Conservation (phyloP, 2,329 filamentous ascomycete genomes). For the Sporothrix phasma region DNA sequence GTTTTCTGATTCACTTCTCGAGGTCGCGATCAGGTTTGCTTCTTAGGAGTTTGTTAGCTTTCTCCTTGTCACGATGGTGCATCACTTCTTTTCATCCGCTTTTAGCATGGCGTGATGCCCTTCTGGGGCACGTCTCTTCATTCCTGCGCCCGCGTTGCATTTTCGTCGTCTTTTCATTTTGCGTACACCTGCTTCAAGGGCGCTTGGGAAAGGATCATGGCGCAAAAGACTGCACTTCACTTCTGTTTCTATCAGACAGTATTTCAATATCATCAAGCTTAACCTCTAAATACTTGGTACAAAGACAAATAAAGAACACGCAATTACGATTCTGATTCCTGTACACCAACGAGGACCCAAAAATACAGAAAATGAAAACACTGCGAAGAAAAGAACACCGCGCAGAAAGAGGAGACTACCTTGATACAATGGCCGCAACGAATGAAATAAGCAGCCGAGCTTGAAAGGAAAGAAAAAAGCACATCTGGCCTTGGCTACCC, state of each 20-base stretch:
- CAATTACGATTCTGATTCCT: background rate
- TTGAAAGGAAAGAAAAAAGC: background rate
- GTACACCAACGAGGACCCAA: background rate
- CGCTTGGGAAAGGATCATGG: background rate
- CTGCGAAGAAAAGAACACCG: background rate
- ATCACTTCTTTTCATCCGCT: background rate
- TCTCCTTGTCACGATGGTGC: background rate
- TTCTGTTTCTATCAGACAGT: background rate
- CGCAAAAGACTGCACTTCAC: background rate
- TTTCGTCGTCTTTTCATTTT: background rate
- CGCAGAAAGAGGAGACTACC: background rate
- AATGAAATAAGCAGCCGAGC: background rate
- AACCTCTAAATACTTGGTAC: no score
- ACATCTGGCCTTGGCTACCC: background rate
- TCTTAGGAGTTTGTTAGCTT: background rate
- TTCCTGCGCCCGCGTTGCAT: no score
- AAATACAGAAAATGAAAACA: background rate
- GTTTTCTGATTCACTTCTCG: background rate
- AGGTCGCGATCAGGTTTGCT: background rate
- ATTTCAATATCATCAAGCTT: no score
- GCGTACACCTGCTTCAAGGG: background rate
- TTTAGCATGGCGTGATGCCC: background rate
- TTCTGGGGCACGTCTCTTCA: background rate
- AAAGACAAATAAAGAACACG: background rate
- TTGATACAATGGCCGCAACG: background rate